Conservation (phyloP, 495 filamentous ascomycete genomes). For the Podospora conica region DNA sequence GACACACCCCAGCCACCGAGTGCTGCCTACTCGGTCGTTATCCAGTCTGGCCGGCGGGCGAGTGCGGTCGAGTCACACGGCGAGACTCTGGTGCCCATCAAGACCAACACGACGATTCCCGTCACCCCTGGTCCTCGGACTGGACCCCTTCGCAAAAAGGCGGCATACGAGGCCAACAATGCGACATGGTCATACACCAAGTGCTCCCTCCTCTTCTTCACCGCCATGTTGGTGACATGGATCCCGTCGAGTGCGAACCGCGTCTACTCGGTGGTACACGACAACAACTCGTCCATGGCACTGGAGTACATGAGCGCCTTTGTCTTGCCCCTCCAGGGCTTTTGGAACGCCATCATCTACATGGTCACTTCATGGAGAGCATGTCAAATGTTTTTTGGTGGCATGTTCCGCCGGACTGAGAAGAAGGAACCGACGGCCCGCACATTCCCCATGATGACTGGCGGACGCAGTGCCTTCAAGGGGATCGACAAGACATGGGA, state of each 20-base stretch:
- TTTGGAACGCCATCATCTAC: conserved; percentile 84
- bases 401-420: conserved; percentile 12
- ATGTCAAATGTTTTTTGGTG: conserved; percentile 29
- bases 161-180: conserved; percentile 35
- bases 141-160: conserved; percentile 15
- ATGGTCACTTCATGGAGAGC: conserved; percentile 54
- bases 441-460: conserved; percentile 25
- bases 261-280: conserved; percentile 59
- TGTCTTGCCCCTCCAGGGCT: conserved; percentile 78
- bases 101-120: conserved; percentile 18
- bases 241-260: conserved; percentile 77
- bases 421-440: conserved; percentile 16
- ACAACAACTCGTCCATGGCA: conserved; percentile 45
- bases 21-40: conserved; percentile 42
- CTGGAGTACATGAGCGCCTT: conserved; percentile 66
- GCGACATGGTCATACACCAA: conserved; percentile 76
- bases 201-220: conserved; percentile 80
- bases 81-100: conserved; percentile 18
- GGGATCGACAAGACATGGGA: conserved; percentile 26
- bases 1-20: conserved; percentile 15
- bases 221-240: conserved; percentile 77
- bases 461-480: conserved; percentile 14
- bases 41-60: conserved; percentile 32
- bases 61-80: conserved; percentile 15
- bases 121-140: conserved; percentile 10